phyloP scores from a whole-genome alignment of 1,284 basidiomycete species.

The Austroboletus niveus region DNA sequence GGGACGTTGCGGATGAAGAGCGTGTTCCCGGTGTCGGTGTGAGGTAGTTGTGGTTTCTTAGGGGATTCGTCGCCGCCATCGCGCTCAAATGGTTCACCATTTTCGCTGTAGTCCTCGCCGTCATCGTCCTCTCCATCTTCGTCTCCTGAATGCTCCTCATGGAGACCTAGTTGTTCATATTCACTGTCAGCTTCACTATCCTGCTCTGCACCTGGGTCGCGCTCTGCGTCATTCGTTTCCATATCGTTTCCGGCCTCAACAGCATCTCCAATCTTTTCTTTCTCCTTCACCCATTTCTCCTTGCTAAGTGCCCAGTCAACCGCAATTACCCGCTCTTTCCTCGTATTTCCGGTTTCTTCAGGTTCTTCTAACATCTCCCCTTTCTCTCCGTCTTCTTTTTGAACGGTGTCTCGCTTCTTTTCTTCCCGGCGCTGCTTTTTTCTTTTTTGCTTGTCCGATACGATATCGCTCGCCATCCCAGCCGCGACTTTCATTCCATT shows the following conservation, averaged over 20 bases:
- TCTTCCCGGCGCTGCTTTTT: slow-evolving; percentile 65
- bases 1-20: slow-evolving; percentile 95
- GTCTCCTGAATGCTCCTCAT: slow-evolving; percentile 39
- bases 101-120: slow-evolving; percentile 33
- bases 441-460: slow-evolving; percentile 73
- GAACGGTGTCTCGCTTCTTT: slow-evolving; percentile 43
- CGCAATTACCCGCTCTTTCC: slow-evolving; percentile 70
- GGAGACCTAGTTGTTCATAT: slow-evolving; percentile 42
- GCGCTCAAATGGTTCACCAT: slow-evolving; percentile 39
- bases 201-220: slow-evolving; percentile 30
- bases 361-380: slow-evolving; percentile 39
- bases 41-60: slow-evolving; percentile 71
- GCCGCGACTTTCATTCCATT: slow-evolving; percentile 77
- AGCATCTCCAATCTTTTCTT: slow-evolving; percentile 51
- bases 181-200: slow-evolving; percentile 24
- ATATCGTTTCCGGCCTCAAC: slow-evolving; percentile 33
- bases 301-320: slow-evolving; percentile 98
- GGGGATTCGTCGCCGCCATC: slow-evolving; percentile 41
- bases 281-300: slow-evolving; percentile 86
- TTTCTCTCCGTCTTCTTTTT: slow-evolving; percentile 34
- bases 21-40: slow-evolving; percentile 84
- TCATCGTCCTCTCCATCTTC: slow-evolving; percentile 34
- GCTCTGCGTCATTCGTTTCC: slow-evolving; percentile 38
- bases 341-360: slow-evolving; percentile 33
- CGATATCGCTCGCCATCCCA: slow-evolving; percentile 65